Evolutionary conservation across 345 rosid genomes (phyloP), one percentile per base, ranked within the genome.

Genomic region (Ceriops tagal): DNA sequence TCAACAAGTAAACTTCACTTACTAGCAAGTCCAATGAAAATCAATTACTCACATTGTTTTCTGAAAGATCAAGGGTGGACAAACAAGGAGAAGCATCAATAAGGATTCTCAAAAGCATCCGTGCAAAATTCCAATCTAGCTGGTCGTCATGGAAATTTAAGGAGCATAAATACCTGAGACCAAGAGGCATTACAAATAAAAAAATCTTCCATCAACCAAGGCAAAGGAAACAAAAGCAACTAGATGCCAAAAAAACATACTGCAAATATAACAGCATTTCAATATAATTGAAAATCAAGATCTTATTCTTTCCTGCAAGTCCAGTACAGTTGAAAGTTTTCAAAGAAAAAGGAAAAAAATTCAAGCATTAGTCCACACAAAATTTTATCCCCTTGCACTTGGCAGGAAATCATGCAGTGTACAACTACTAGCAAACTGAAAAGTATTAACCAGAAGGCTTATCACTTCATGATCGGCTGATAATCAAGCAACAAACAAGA

Each of bases 11-110:
- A 28, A 15, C 10, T 19, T 15, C 13, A 8, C 53, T 5, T 32
- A 59, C 10, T 15, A 52, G 57, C 26, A 47, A 49, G 58, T 35
- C 28, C 11, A 34, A 67, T 66, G 27, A 16, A 60, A 84, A 53
- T 58, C 64, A 74, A 70, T 69, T 66, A 71, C 90, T 66, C 75
- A 91, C 98, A 68, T 78, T 71, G 78, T 93, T 93, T 39, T 89
- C 96, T 53, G 98, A 93, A 71, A 93, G 89, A 68, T 91, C 92
- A 52, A 93, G 92, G 73, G 65, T 65, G 26, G 89, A 80, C 65
- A 91, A 46, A 32, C 68, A 59, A 34, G 87, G 83, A 1, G 91
- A 81, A 73, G 87, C 78, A 65, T 89, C 81, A 71, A 89, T 75
- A 72, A 93, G 92, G 46, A 81, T 71, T 31, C 73, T 73, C 61